Base-by-base conservation (phyloP, 768 basidiomycete genomes). In the Suillus plorans region DNA sequence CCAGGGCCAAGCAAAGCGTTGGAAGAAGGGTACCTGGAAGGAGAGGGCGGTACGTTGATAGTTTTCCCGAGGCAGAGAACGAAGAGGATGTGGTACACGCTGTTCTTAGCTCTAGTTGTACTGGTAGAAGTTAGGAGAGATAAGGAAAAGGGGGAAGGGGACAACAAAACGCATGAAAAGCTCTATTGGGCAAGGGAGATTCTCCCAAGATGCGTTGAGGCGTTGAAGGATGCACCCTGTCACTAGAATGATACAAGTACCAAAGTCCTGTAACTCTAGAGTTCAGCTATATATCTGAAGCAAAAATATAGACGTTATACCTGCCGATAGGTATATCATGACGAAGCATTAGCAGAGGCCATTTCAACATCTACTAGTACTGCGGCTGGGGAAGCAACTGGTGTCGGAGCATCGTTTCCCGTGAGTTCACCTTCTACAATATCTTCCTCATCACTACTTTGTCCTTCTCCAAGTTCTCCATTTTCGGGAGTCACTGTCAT, bases 71-170 rank as follows among this genome's bases (percentile, higher is more conserved):
- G 90, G 58, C 91, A 92, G 75, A 84, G 80, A 72, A 93, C 90
- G 58, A 93, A 93, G 74, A 77, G 90, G 65, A 68, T 87, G 57
- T 93, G 91, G 91, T 92, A 92, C 72, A 86, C 86, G 39, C 70
- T 91, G 7, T 91, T 89, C 72, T 70, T 89, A 64, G 86, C 87
- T 14, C 65, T 83, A 58, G 69, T 87, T 13, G 74, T 88, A 2
- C 77, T 89, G 61, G 73, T 88, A 57, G 77, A 77, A 31, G 84
- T 82, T 67, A 73, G 72, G 59, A 53, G 63, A 42, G 63, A 66
- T 41, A 64, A 36, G 45, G 63, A 28, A n/a, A 52, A 55, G 34
- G 69, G 57, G 39, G 69, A 69, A 36, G 69, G 63, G 59, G 69
- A 72, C 52, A 77, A 72, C 5, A 22, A 7, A 64, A 0, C 34